phyloP scores from a whole-genome alignment of 2,329 filamentous ascomycete genomes.

The Aureobasidium subglaciale region DNA sequence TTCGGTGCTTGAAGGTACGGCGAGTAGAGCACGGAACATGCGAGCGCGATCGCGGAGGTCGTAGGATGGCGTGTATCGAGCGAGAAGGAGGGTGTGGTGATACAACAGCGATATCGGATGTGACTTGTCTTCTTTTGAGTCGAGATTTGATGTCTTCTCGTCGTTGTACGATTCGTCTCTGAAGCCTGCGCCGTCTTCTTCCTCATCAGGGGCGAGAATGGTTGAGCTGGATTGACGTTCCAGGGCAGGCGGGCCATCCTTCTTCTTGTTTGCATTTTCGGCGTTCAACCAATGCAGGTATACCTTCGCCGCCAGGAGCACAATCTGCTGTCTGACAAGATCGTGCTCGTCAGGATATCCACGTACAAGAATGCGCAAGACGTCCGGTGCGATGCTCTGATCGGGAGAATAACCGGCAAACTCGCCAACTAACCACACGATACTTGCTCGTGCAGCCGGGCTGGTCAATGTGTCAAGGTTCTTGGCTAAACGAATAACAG shows the following conservation, averaged over 20 bases:
- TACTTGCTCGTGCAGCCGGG: slow-evolving; percentile 81
- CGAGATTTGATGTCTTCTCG: slow-evolving; percentile 17
- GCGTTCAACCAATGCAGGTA: slow-evolving; percentile 82
- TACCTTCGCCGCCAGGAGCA: slow-evolving; percentile 90
- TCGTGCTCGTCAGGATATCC: slow-evolving; percentile 80
- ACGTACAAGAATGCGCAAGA: slow-evolving; percentile 79
- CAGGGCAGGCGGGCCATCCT: slow-evolving; percentile 15
- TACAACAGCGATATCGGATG: slow-evolving; percentile 73
- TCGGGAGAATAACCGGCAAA: slow-evolving; percentile 74
- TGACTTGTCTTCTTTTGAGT: slow-evolving; percentile 33
- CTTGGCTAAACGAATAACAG: slow-evolving; percentile 81
- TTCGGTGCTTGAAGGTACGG: slow-evolving; percentile 66
- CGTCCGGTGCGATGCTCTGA: slow-evolving; percentile 87
- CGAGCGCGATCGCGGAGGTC: slow-evolving; percentile 87
- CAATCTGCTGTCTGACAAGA: slow-evolving; percentile 80
- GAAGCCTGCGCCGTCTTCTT: slow-evolving; percentile 20
- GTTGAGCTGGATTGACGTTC: slow-evolving; percentile 16
- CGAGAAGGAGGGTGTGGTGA: slow-evolving; percentile 76
- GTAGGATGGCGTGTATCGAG: slow-evolving; percentile 89
- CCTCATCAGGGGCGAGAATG: slow-evolving; percentile 25
- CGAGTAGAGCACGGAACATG: slow-evolving; percentile 77
- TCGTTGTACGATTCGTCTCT: slow-evolving; percentile 19
- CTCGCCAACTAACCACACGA: slow-evolving; percentile 96
- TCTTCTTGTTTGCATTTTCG: slow-evolving; percentile 36
- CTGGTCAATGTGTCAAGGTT: slow-evolving; percentile 85